A percentile compares a stretch with the other conserved stretches of the same genome.
phyloP scores from a whole-genome alignment of 2,329 filamentous ascomycete species.

The Escovopsis sp. region DNA sequence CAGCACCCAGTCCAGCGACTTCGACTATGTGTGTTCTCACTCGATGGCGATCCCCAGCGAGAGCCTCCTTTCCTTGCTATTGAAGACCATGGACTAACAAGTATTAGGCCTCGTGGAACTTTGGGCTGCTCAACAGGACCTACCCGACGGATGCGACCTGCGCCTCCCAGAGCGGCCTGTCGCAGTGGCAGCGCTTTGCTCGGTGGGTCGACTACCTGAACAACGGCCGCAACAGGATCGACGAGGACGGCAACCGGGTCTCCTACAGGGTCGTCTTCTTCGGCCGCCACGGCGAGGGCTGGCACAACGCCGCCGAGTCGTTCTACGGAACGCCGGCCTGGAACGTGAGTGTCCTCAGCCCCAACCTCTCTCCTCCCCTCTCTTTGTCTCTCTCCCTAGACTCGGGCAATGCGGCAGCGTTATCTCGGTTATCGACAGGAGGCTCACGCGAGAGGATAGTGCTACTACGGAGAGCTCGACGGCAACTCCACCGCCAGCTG shows the following conservation, averaged over 20 bases:
- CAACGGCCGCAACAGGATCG: conserved; percentile 18
- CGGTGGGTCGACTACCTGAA: conserved; percentile 43
- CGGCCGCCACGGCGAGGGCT: conserved; percentile 56
- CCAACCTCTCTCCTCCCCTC: neutral
- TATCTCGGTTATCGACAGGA: neutral
- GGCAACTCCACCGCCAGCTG: conserved; percentile 49
- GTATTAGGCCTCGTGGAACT: conserved; percentile 41
- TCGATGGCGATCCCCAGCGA: neutral
- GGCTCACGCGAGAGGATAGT: conserved; percentile 19
- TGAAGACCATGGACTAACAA: neutral
- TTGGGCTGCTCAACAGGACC: conserved; percentile 48
- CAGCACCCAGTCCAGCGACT: conserved; percentile 37
- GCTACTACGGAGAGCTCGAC: conserved; percentile 50
- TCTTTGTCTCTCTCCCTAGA: neutral
- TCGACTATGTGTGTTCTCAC: conserved; percentile 44
- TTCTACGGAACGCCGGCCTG: conserved; percentile 55
- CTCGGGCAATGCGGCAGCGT: neutral
- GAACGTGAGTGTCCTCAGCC: conserved; percentile 35
- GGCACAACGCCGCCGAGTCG: conserved; percentile 46
- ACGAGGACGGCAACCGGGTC: conserved; percentile 30
- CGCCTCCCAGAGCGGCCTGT: conserved; percentile 26
- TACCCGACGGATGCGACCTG: conserved; percentile 40
- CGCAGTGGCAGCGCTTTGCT: conserved; percentile 51
- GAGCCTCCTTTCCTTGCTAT: neutral
- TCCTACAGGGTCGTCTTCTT: conserved; percentile 54